These are phyloP conservation scores for Puccinia brachypodii DNA, from an alignment of 1,284 basidiomycete species.

Conservation along the genomic window DNA sequence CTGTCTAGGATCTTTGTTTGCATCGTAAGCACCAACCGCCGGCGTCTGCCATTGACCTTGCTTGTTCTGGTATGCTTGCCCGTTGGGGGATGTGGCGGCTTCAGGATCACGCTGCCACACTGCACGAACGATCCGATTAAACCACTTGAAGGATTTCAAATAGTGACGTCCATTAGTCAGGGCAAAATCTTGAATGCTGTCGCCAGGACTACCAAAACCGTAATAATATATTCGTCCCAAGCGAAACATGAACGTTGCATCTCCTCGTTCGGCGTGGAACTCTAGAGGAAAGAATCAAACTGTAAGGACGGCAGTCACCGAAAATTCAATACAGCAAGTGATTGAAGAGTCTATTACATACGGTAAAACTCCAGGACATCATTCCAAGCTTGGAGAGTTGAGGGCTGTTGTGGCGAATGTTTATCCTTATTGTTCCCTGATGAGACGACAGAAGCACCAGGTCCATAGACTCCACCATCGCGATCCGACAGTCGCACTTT, in stretches of 20 bases:
- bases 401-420: constrained; percentile 49
- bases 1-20: constrained; percentile 52
- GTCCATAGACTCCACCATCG: constrained; percentile 85
- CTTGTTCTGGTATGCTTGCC: constrained; percentile 30
- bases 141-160: constrained; percentile 73
- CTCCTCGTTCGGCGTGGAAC: constrained; percentile 86
- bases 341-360: constrained; percentile 10
- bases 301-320: neutral
- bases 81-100: constrained; percentile 46
- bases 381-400: constrained; percentile 54
- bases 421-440: constrained; percentile 56
- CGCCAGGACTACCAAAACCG: constrained; percentile 70
- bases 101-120: constrained; percentile 67
- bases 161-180: constrained; percentile 62
- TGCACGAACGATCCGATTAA: constrained; percentile 72
- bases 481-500: constrained; percentile 84
- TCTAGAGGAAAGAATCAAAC: constrained; percentile 19
- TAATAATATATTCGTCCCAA: constrained; percentile 92
- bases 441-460: constrained; percentile 85
- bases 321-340: neutral
- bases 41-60: constrained; percentile 44
- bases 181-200: constrained; percentile 48
- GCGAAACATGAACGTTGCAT: constrained; percentile 78
- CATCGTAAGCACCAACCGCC: constrained; percentile 52
- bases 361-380: constrained; percentile 56